phyloP scores from a whole-genome alignment of 169 alveolate species.

The Eimeria nieschulzi region DNA sequence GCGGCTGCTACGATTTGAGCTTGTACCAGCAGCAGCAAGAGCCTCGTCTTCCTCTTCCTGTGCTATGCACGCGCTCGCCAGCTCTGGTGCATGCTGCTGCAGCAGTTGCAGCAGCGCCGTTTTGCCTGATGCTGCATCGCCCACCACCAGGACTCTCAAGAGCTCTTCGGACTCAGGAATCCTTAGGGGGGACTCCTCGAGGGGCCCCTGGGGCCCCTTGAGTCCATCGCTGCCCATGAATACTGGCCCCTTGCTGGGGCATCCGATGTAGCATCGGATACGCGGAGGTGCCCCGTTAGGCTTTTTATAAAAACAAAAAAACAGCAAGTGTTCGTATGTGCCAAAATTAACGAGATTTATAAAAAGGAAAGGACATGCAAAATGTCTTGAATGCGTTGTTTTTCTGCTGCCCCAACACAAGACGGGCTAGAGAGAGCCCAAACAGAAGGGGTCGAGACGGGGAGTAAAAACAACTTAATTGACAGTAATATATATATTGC shows the following conservation, averaged over 20 bases:
- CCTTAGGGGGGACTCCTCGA: neutral
- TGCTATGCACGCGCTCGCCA: neutral
- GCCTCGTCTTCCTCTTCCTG: constrained; percentile 3
- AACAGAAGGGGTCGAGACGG: no score
- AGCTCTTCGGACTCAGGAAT: neutral
- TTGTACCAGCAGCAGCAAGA: neutral
- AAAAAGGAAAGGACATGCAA: no score
- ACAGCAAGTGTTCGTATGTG: no score
- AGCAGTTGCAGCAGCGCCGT: constrained; percentile 34
- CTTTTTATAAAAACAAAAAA: no score
- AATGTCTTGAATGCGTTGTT: no score
- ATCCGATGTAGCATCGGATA: neutral
- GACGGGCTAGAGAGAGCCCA: no score
- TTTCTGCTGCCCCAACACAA: no score
- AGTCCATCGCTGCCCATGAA: neutral
- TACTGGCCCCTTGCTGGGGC: neutral
- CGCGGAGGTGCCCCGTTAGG: neutral
- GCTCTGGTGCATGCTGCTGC: constrained; percentile 1
- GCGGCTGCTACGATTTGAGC: no score
- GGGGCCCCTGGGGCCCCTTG: constrained; percentile 13
- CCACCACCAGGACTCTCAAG: constrained; percentile 18
- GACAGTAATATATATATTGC: no score
- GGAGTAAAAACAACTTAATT: no score
- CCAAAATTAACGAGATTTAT: no score
- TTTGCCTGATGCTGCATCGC: constrained; percentile 17